Evolutionary conservation across 805 yeast genomes (phyloP).

Genomic region (Yamadazyma laniorum): DNA sequence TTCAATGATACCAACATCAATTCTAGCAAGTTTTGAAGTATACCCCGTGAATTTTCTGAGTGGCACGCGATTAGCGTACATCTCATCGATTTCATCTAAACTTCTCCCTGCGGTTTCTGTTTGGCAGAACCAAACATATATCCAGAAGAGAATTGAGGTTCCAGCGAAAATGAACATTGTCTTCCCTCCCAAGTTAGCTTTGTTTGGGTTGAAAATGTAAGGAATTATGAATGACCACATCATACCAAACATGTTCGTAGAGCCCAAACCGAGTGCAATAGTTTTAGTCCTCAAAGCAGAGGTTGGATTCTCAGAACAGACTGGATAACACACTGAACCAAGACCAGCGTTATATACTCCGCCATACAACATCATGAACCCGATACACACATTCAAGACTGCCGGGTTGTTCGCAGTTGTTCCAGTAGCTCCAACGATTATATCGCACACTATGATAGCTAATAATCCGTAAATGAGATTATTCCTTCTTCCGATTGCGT

Average conservation of each 20-base stretch:
- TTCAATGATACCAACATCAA: neutral
- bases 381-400: conserved; percentile 6
- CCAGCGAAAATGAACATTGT: conserved; percentile 45
- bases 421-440: conserved; percentile 11
- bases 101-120: conserved; percentile 15
- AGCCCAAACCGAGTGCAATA: conserved; percentile 14
- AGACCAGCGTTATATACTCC: conserved; percentile 9
- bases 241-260: conserved; percentile 10
- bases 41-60: conserved; percentile 33
- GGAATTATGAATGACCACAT: conserved; percentile 19
- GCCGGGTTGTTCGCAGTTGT: neutral
- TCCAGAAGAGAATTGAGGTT: conserved; percentile 10
- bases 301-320: conserved; percentile 16
- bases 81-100: conserved; percentile 18
- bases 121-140: conserved; percentile 10
- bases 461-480: conserved; percentile 1
- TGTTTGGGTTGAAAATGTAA: conserved; percentile 21
- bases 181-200: conserved; percentile 45
- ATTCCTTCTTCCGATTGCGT: conserved; percentile 8
- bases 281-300: conserved; percentile 17
- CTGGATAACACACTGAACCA: conserved; percentile 9
- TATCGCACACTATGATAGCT: conserved; percentile 3
- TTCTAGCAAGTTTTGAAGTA: neutral
- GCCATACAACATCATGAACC: conserved; percentile 11
- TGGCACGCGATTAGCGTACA: conserved; percentile 13